These are phyloP conservation scores for Neonothopanus nambi DNA, from an alignment of 1,284 basidiomycete species.

Conservation along the genomic window DNA sequence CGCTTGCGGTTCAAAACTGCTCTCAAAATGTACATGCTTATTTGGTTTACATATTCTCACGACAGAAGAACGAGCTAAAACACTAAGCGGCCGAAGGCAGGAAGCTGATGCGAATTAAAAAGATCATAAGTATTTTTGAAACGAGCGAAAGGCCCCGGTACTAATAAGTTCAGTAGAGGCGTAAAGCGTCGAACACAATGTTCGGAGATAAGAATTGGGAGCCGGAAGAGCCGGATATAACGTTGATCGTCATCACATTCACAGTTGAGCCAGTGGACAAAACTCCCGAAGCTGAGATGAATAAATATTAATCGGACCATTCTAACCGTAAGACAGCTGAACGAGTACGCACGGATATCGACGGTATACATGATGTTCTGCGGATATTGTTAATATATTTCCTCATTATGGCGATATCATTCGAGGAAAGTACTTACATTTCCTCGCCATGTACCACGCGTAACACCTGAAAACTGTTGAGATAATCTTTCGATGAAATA, in stretches of 20 bases:
- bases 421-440: slow-evolving; percentile 26
- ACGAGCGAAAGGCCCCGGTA: too few species aligned
- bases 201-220: slow-evolving; percentile 34
- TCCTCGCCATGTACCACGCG: slow-evolving; percentile 28
- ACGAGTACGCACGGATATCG: slow-evolving; percentile 29
- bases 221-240: slow-evolving; percentile 34
- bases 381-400: not conserved
- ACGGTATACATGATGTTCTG: slow-evolving; percentile 35
- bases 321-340: not conserved
- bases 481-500: not conserved
- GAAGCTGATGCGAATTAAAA: too few species aligned
- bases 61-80: too few species aligned
- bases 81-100: too few species aligned
- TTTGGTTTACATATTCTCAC: too few species aligned
- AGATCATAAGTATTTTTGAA: too few species aligned
- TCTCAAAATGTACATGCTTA: too few species aligned
- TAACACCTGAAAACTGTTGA: slow-evolving; percentile 14
- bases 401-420: not conserved
- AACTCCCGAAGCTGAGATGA: slow-evolving; percentile 27
- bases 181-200: slow-evolving; percentile 31
- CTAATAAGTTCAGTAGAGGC: slow-evolving; percentile 7
- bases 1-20: too few species aligned
- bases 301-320: not conserved
- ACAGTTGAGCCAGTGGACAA: slow-evolving; percentile 26
- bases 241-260: slow-evolving; percentile 32